phyloP scores from a whole-genome alignment of 257 asterid genomes.

The Solanum ossicruentum region DNA sequence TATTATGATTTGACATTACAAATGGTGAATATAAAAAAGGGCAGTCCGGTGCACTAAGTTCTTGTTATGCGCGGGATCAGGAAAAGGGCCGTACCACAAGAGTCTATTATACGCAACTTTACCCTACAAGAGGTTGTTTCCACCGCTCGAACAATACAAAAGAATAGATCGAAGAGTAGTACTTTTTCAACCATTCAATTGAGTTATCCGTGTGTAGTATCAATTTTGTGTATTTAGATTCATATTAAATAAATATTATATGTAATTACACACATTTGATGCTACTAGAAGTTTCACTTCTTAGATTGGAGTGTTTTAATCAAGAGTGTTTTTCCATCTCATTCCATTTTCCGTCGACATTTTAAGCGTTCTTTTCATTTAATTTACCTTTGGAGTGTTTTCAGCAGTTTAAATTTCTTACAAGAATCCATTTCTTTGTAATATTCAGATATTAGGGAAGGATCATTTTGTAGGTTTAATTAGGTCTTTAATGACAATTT shows the following conservation, averaged over 20 bases:
- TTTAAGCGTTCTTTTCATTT: background rate
- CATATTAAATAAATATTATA: background rate
- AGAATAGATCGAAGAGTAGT: background rate
- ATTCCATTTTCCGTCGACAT: background rate
- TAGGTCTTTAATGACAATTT: background rate
- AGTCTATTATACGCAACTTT: too few species aligned
- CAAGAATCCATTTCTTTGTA: background rate
- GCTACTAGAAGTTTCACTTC: background rate
- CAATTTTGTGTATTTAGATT: background rate
- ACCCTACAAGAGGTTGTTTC: too few species aligned
- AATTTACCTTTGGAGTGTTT: background rate
- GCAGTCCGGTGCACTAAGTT: background rate
- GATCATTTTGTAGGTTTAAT: background rate
- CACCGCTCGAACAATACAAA: too few species aligned
- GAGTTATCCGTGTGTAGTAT: background rate
- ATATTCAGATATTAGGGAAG: background rate
- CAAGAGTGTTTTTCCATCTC: background rate
- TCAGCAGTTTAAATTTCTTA: background rate
- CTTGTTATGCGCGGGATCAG: background rate
- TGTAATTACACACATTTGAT: background rate
- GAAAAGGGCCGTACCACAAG: background rate
- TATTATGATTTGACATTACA: background rate
- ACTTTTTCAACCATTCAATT: background rate
- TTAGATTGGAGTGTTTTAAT: background rate
- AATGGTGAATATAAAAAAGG: background rate